A percentile compares a stretch with the other conserved stretches of the same genome.
Evolutionary conservation across 192 early-diverging fungal genomes (phyloP).

Genomic region (Umbelopsis ramanniana): DNA sequence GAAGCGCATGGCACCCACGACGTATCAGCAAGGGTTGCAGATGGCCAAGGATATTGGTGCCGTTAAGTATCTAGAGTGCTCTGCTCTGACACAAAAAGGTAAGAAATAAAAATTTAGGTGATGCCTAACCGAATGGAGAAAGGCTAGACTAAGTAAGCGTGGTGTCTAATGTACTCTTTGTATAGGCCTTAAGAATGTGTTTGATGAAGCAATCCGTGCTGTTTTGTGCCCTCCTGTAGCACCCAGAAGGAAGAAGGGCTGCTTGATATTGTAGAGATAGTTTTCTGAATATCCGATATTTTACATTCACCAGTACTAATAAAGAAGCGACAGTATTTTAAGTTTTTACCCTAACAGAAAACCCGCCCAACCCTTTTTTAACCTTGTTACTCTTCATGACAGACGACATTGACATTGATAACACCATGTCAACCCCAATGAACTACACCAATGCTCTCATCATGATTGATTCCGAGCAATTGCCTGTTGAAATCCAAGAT

Average conservation of each 20-base stretch:
- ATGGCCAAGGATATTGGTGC: conserved; percentile 80
- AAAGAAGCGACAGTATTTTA: conserved; percentile 6
- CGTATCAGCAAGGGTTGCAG: conserved; percentile 75
- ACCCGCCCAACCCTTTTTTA: background rate
- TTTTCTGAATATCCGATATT: conserved; percentile 21
- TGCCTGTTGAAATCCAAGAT: conserved; percentile 39
- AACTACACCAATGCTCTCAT: conserved; percentile 18
- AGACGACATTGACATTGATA: conserved; percentile 9
- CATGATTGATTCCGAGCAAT: conserved; percentile 23
- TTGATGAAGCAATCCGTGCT: conserved; percentile 91
- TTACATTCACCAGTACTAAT: conserved; percentile 20
- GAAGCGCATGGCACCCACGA: conserved; percentile 80
- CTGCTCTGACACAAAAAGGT: conserved; percentile 90
- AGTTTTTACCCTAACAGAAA: background rate
- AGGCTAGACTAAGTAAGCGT: background rate
- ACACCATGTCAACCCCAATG: background rate
- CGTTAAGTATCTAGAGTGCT: conserved; percentile 89
- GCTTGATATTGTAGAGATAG: conserved; percentile 62
- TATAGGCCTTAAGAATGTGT: conserved; percentile 79
- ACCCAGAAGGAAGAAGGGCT: conserved; percentile 62
- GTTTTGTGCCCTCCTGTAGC: conserved; percentile 67
- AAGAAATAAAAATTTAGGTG: background rate
- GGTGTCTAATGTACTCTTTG: background rate
- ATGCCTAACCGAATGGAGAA: too few relatives aligned
- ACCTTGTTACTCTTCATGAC: background rate